Evolutionary conservation across 768 basidiomycete genomes (phyloP).

Genomic region (Agrocybe pediades): DNA sequence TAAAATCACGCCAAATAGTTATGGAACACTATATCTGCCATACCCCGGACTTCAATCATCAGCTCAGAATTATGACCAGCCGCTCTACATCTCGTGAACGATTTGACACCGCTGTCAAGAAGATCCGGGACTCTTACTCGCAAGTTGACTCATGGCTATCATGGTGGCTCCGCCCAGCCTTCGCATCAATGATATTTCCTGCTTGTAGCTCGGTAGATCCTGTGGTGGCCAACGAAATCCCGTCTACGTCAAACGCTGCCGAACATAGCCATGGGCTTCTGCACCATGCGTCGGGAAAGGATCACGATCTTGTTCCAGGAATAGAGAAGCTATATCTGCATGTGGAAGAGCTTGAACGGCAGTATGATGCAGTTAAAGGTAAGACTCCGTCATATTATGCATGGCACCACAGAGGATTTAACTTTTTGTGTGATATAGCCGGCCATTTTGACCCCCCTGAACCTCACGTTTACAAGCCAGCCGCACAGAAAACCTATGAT

Average conservation of each 20-base stretch:
- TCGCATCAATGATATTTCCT: conserved; percentile 27
- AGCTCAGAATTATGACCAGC: not conserved
- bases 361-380: conserved; percentile 19
- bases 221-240: conserved; percentile 13
- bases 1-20: no score
- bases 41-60: not conserved
- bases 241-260: conserved; percentile 20
- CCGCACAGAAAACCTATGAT: not conserved
- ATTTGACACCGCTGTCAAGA: conserved; percentile 3
- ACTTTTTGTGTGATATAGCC: not conserved
- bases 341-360: conserved; percentile 14
- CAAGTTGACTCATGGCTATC: conserved; percentile 16
- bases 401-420: no score
- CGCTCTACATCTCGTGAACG: not conserved
- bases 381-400: not conserved
- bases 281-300: conserved; percentile 20
- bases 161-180: conserved; percentile 22
- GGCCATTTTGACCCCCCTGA: conserved; percentile 4
- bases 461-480: not conserved
- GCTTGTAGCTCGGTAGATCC: conserved; percentile 12
- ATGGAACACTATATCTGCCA: no score
- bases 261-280: conserved; percentile 25
- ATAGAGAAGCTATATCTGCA: conserved; percentile 17
- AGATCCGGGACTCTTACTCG: conserved; percentile 10
- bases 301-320: conserved; percentile 21